These are phyloP conservation scores for Hydnomerulius pinastri DNA, from an alignment of 768 basidiomycete species.

Conservation along the genomic window DNA sequence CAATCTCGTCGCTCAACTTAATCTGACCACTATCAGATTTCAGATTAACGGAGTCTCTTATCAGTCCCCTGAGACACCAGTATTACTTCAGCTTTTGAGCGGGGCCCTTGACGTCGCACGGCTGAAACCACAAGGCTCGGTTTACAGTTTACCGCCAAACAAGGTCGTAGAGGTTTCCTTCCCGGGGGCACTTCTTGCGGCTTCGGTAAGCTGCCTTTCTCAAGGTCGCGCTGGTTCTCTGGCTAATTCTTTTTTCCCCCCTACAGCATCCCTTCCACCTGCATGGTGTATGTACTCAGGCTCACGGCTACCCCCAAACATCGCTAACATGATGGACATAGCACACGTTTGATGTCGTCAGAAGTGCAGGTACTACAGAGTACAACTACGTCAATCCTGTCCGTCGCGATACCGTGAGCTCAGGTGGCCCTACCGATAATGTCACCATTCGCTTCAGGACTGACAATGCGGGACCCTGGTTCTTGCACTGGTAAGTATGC, in stretches of 20 bases:
- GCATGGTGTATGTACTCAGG: conserved; percentile 15
- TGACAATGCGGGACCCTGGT: conserved; percentile 53
- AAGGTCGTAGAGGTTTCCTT: conserved; percentile 20
- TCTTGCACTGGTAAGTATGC: conserved; percentile 14
- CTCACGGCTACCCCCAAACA: not conserved
- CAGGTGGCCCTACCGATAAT: conserved; percentile 18
- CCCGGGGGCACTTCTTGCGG: conserved; percentile 12
- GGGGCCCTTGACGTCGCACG: conserved; percentile 12
- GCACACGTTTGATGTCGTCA: conserved; percentile 48
- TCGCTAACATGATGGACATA: conserved; percentile 12
- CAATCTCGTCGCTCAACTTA: conserved; percentile 13
- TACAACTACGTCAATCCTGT: conserved; percentile 57
- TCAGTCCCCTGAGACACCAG: conserved; percentile 12
- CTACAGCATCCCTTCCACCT: conserved; percentile 24
- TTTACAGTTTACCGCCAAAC: conserved; percentile 15
- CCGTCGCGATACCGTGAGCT: conserved; percentile 45
- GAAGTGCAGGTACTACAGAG: conserved; percentile 38
- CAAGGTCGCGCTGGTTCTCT: conserved; percentile 32
- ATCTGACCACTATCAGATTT: not conserved
- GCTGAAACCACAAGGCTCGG: conserved; percentile 13
- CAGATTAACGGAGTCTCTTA: conserved; percentile 13
- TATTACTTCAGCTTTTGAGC: conserved; percentile 27
- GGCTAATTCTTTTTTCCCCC: conserved; percentile 14
- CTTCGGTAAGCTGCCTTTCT: conserved; percentile 10
- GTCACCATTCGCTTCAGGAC: conserved; percentile 50